These are phyloP conservation scores for Raddia distichophylla DNA, from an alignment of 176 grass and related monocot species.

Conservation along the genomic window DNA sequence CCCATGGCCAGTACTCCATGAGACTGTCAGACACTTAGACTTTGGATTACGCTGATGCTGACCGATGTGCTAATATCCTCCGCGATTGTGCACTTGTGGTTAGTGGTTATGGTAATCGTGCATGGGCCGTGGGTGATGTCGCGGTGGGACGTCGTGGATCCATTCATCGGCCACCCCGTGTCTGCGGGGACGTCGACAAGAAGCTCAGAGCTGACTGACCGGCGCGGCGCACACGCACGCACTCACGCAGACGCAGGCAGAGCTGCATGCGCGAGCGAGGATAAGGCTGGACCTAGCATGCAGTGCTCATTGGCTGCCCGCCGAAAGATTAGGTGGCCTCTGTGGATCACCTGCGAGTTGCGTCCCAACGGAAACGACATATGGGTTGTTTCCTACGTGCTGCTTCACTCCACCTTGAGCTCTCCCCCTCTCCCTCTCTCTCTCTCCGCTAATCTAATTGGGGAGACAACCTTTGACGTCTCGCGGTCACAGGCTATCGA, in stretches of 20 bases:
- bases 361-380: constrained; percentile 26
- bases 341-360: background rate
- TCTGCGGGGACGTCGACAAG: no score
- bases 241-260: no score
- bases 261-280: background rate
- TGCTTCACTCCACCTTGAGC: background rate
- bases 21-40: background rate
- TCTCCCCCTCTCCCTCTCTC: background rate
- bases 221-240: no score
- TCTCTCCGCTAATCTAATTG: background rate
- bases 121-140: no score
- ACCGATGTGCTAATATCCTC: background rate
- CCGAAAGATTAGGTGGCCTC: no score
- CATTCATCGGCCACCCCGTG: no score
- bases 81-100: background rate
- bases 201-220: no score
- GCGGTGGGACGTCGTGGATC: no score
- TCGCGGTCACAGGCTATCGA: background rate
- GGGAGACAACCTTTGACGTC: constrained; percentile 34
- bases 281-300: background rate
- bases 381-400: constrained; percentile 14
- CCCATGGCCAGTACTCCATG: background rate
- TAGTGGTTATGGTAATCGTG: background rate
- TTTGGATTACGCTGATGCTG: background rate
- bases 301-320: no score